These are phyloP conservation scores for Fraxinus paxiana DNA, from an alignment of 305 asterid genomes.

Conservation along the genomic window DNA sequence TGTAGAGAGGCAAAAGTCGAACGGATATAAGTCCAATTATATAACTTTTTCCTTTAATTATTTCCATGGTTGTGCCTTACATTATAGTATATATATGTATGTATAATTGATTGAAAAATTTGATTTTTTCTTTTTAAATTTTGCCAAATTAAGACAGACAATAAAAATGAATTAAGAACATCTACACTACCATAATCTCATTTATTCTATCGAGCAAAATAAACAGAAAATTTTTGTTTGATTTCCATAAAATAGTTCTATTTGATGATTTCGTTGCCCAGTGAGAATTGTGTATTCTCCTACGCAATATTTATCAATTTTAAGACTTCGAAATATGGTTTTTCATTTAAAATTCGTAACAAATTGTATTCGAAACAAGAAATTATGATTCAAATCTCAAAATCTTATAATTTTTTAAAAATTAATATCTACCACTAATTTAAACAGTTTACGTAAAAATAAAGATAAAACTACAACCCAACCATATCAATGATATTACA, in stretches of 20 bases:
- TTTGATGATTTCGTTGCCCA: not conserved
- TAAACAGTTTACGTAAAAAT: not conserved
- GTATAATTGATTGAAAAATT: not conserved
- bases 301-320: not conserved
- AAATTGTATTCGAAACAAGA: not conserved
- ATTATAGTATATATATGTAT: not conserved
- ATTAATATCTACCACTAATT: not conserved
- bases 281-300: not conserved
- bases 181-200: not conserved
- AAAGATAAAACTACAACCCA: not conserved
- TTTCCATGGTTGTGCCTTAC: not conserved
- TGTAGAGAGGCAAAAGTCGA: not conserved
- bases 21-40: not conserved
- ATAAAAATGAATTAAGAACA: not conserved
- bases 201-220: not conserved
- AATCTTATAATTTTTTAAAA: not conserved
- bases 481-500: not conserved
- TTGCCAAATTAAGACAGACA: not conserved
- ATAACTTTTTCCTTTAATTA: not conserved
- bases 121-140: not conserved
- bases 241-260: not conserved
- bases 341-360: not conserved
- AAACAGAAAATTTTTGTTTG: not conserved
- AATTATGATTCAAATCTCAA: not conserved
- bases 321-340: not conserved